Evolutionary conservation across 257 asterid genomes (phyloP), one percentile per base, ranked within the genome.

Genomic region (Solanum dulcamara): DNA sequence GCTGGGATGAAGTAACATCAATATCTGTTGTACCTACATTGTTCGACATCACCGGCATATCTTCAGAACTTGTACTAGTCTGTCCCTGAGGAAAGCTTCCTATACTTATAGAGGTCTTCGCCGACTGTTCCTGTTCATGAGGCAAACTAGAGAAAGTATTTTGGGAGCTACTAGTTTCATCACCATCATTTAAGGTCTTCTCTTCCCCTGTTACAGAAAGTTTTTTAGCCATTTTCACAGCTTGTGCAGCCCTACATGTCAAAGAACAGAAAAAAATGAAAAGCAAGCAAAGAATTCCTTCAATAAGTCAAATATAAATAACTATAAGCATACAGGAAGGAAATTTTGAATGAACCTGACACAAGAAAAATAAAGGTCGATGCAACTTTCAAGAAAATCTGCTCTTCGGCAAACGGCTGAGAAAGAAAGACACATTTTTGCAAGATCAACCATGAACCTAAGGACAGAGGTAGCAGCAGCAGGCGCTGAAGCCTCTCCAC

Each of bases 401-500:
- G 91, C 87, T 85, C 98, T 94, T 86, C 96, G 94, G 90, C 98
- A 92, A 86, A 94, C 94, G 53, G 94, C 94, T 83, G 99, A 93
- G 88, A 97, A 97, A 67, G 98, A 92, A 74, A 96, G 94, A 84
- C 98, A 97, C 99, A 97, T 97, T 89, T 97, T 97, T n/a, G 97
- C 98, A 83, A 97, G 95, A 90, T 97, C 98, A 83, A 97, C 98
- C 99, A 97, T 97, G 91, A 97, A 97, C 88, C 99, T 91, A 68
- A 97, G 96, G 88, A 97, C 98, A 6, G 99, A 92, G 85, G 98
- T 95, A 86, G 98, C 98, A 84, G 98, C 94, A 85, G 98, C 97
- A 92, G 99, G 98, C 51, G 99, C 99, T 44, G 99, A 90, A 83
- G 98, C 99, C 88, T 97, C 98, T 53, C 99, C 99, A 60, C 98